A percentile compares a stretch with the other conserved stretches of the same genome.
These are phyloP conservation scores for Trametes meyenii DNA, from an alignment of 768 basidiomycete species.

Conservation along the genomic window DNA sequence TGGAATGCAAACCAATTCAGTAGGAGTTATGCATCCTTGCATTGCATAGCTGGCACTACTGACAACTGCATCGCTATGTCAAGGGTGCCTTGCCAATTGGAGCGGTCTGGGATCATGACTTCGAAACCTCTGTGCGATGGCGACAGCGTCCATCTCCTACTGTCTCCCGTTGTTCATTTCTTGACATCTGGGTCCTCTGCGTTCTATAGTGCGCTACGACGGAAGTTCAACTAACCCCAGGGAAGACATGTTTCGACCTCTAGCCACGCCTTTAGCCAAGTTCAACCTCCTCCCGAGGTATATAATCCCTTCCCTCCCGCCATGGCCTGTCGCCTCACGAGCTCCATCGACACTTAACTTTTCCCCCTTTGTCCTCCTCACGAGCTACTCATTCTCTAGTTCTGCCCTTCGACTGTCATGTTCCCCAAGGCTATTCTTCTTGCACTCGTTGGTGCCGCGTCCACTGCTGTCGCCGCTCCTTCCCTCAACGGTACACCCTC, in stretches of 20 bases:
- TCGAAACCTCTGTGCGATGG: not conserved
- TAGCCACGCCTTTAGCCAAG: too few relatives aligned
- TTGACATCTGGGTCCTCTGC: not conserved
- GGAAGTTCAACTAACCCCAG: not conserved
- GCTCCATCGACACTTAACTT: not conserved
- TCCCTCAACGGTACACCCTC: slow-evolving; percentile 18
- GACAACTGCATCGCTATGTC: too few relatives aligned
- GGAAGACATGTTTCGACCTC: not conserved
- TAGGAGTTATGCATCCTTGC: too few relatives aligned
- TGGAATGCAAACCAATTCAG: too few relatives aligned
- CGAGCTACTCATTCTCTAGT: not conserved
- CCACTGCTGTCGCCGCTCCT: slow-evolving; percentile 18
- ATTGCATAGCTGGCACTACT: too few relatives aligned
- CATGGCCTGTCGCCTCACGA: not conserved
- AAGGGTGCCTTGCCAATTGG: too few relatives aligned
- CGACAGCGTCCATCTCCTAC: not conserved
- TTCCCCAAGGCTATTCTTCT: slow-evolving; percentile 13
- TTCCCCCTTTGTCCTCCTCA: too few relatives aligned
- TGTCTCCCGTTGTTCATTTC: not conserved
- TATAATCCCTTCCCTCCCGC: not conserved
- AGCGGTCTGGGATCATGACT: too few relatives aligned
- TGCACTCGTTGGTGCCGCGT: slow-evolving; percentile 17
- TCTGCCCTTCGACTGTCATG: not conserved
- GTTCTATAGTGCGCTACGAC: not conserved
- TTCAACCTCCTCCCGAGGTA: not conserved